A percentile compares a stretch with the other conserved stretches of the same genome.
These are phyloP conservation scores for Cordyceps pruinosa DNA, from an alignment of 2,329 filamentous ascomycete species.

Conservation along the genomic window DNA sequence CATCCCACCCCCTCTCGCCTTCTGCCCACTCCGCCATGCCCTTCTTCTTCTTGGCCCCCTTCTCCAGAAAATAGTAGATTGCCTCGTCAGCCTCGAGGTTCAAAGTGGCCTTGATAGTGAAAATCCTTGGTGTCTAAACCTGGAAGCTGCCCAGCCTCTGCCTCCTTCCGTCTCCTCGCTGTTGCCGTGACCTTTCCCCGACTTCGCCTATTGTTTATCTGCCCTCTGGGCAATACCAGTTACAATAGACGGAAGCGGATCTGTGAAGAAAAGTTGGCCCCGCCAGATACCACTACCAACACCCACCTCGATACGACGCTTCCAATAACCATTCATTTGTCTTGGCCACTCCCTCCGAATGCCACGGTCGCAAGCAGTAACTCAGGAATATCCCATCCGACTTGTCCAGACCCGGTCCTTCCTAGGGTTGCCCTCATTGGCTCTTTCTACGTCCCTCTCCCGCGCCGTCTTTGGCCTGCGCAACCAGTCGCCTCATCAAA, in stretches of 20 bases:
- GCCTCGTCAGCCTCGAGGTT: no score
- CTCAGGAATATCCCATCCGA: no score
- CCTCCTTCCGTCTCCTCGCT: background rate
- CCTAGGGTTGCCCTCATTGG: background rate
- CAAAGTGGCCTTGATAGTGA: no score
- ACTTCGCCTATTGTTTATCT: background rate
- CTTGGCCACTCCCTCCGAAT: background rate
- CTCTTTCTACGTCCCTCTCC: background rate
- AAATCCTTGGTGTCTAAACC: no score
- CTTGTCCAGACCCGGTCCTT: no score
- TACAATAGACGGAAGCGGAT: constrained; percentile 10
- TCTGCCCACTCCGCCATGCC: no score
- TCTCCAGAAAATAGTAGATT: no score
- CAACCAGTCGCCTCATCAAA: background rate
- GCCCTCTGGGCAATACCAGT: background rate
- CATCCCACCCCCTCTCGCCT: no score
- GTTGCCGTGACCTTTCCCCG: background rate
- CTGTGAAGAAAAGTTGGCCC: constrained; percentile 5
- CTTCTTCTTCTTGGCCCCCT: no score
- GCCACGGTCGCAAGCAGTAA: constrained; percentile 1
- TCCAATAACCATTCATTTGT: background rate
- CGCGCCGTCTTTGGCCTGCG: background rate
- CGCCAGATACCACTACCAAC: constrained; percentile 6
- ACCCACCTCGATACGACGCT: constrained; percentile 2
- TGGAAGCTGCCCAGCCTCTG: no score